Base-by-base conservation (phyloP, 2,329 filamentous ascomycete genomes). In the Alternaria brassicae region DNA sequence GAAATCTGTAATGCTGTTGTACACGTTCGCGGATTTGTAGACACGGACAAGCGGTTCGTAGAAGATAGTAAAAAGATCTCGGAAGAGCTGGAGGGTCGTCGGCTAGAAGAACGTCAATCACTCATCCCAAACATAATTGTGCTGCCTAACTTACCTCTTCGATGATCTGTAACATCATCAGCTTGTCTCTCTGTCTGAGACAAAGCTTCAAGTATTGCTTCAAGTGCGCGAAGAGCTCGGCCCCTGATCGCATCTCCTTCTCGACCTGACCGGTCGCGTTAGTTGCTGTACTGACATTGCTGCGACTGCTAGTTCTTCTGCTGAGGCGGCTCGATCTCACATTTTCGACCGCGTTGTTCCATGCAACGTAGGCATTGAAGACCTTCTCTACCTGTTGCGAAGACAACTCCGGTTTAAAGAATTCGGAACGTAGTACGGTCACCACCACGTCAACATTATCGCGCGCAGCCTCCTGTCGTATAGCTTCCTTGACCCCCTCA, bases 11-110 rank as follows among this genome's bases (percentile, higher is more conserved):
- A 99, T 94, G 74, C 91, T 96, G 82, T 89, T 95, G 83, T 98
- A 98, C 25, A 99, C 94, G 70, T 98, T 99, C 65, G 95, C 95
- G 19, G 93, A 97, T 80, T 98, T 99, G 84, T 99, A 99, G 0
- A 99, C 95, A 47, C 95, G 87, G 15, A 99, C 92, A 21, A 99
- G 88, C 0, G 95, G 95, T 76, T 99, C 95, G 79, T 99, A 99
- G 81, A 99, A 99, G 75, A 99, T 98, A 32, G 93, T 96, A 77
- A 99, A 98, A 23, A 99, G 85, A 72, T 99, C 95, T 47, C 93
- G 88, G 85, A 99, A 95, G 27, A 99, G 85, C 74, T 96, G 91
- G n/a, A 99, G 84, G 0, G 95, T 98, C n/a, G 94, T 93, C 0
- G 95, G 92, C 81, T 82, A 58, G 12, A 27, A 32, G 21, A 3